A percentile compares a stretch with the other conserved stretches of the same genome.
Evolutionary conservation across 1,139 yeast genomes (phyloP).

Genomic region (Blastobotrys apis): DNA sequence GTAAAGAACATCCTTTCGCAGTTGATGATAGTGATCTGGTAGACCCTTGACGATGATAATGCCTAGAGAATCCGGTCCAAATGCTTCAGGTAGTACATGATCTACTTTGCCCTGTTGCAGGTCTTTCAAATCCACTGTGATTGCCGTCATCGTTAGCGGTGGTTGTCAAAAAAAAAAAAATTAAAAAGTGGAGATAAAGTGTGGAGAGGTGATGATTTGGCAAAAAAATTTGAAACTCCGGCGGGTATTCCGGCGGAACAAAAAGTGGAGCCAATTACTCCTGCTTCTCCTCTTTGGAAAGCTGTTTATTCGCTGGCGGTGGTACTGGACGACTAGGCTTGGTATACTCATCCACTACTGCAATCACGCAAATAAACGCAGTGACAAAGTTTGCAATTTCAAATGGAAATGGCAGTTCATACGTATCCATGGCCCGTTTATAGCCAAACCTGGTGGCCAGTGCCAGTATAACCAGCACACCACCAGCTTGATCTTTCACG

Average conservation of each 20-base stretch:
- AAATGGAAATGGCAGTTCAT: too few species aligned
- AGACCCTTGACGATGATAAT: slow-evolving; percentile 47
- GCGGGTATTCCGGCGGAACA: too few species aligned
- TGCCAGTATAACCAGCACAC: too few species aligned
- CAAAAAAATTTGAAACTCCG: too few species aligned
- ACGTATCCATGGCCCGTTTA: too few species aligned
- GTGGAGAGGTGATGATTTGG: background rate
- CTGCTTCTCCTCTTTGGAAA: too few species aligned
- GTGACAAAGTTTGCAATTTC: background rate
- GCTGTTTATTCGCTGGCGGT: too few species aligned
- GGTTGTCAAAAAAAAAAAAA: too few species aligned
- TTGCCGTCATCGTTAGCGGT: slow-evolving; percentile 16
- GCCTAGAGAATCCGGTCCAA: slow-evolving; percentile 58
- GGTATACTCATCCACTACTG: background rate
- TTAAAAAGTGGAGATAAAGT: background rate
- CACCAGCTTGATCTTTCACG: too few species aligned
- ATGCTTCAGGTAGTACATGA: slow-evolving; percentile 42
- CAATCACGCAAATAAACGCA: background rate
- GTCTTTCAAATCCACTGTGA: slow-evolving; percentile 38
- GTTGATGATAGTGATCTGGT: slow-evolving; percentile 39
- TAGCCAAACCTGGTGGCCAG: too few species aligned
- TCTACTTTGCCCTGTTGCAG: slow-evolving; percentile 39
- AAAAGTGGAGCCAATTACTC: too few species aligned
- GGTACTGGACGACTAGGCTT: too few species aligned
- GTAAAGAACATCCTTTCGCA: slow-evolving; percentile 44